Evolutionary conservation across 805 yeast species (phyloP), one percentile per base, ranked within the genome.

Genomic region (Saccharomycopsis vini): DNA sequence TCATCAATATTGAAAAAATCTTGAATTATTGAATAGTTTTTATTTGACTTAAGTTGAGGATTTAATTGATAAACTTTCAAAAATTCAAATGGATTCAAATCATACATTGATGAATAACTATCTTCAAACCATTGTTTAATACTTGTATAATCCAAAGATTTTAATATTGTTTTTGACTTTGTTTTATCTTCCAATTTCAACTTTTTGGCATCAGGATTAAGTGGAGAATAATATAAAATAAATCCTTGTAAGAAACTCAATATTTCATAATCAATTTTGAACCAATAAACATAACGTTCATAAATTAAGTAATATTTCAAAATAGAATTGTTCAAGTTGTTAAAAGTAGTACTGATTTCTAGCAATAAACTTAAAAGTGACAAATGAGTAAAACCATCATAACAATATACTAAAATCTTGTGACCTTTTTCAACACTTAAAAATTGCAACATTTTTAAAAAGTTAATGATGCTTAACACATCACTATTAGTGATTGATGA

Each of bases 371-470:
- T 74, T 31, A 89, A 62, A 16, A 90, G 68, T 3, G 95, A 78
- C 43, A 89, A 82, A 56, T 88, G 96, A 0, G 96, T 87, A 60
- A 89, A 90, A 0, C 97, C 97, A 62, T 90, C 97, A 2, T 85
- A 75, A 56, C 96, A 87, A 57, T 79, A 81, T 5, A 89, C 64
- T 48, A 89, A 67, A 19, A 46, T 0, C 76, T 65, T 4, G 73
- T 69, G 42, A 64, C 59, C 5, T 52, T 52, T 26, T 54, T 50
- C 40, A 43, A 41, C 43, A 26, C 49, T 45, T 22, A 65, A 31
- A 58, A 62, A 62, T 48, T 77, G 79, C n/a, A 88, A 62, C 35
- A 82, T 62, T 57, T 81, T 84, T 60, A 92, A 77, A 20, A 83
- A 66, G 50, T 80, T 81, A 40, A 85, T 67, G 26, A 88, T 71